A percentile compares a stretch with the other conserved stretches of the same genome.
Evolutionary conservation across 192 early-diverging fungal species (phyloP).

Genomic region (Coemansia reversa): DNA sequence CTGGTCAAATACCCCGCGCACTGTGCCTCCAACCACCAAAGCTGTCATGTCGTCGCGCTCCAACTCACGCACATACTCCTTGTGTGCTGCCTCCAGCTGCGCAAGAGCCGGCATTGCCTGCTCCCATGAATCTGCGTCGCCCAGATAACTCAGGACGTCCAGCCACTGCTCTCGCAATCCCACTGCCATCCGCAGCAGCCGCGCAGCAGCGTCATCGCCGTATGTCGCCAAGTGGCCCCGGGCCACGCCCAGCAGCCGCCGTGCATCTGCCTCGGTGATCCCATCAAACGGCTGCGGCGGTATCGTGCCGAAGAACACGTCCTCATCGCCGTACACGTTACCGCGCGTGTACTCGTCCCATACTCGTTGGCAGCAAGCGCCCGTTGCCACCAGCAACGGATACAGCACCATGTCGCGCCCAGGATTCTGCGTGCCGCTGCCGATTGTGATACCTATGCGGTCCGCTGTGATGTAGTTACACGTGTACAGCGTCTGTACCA

Average conservation of each 20-base stretch:
- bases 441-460: not conserved
- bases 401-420: constrained; percentile 38
- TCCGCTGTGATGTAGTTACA: constrained; percentile 42
- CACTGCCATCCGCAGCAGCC: constrained; percentile 13
- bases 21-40: not conserved
- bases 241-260: constrained; percentile 15
- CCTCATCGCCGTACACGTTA: constrained; percentile 43
- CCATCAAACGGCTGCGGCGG: constrained; percentile 22
- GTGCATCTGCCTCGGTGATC: constrained; percentile 12
- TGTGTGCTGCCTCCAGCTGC: constrained; percentile 10
- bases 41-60: not conserved
- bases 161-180: constrained; percentile 34
- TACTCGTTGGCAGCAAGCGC: constrained; percentile 25
- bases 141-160: constrained; percentile 10
- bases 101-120: constrained; percentile 13
- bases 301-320: constrained; percentile 29
- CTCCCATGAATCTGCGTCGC: constrained; percentile 12
- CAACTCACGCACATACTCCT: not conserved
- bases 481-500: constrained; percentile 45
- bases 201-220: constrained; percentile 2
- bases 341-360: constrained; percentile 37
- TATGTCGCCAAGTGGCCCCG: not conserved
- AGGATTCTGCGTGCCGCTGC: not conserved
- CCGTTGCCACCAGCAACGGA: constrained; percentile 34
- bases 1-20: constrained; percentile 36